Conservation (phyloP, 2,329 filamentous ascomycete species). For the Penicillium thymicola region DNA sequence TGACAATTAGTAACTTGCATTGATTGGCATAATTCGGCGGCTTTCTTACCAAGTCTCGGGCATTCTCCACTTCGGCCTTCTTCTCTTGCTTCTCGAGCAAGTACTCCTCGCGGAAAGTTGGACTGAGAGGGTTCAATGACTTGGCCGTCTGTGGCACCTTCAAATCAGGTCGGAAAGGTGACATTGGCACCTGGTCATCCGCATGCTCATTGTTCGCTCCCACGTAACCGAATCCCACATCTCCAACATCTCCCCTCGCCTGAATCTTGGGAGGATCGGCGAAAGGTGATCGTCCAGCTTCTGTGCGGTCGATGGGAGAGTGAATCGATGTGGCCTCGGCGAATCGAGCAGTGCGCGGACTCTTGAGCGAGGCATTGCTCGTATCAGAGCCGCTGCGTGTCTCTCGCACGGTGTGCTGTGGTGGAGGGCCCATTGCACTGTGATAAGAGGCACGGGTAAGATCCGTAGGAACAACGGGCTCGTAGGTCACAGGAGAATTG, state of each 20-base stretch:
- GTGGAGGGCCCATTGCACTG: conserved; percentile 29
- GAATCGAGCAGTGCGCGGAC: conserved; percentile 60
- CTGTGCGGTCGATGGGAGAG: conserved; percentile 55
- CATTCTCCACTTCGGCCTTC: conserved; percentile 80
- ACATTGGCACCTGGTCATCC: conserved; percentile 60
- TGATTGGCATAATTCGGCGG: neutral
- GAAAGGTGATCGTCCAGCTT: conserved; percentile 48
- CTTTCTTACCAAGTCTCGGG: conserved; percentile 73
- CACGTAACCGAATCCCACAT: conserved; percentile 92
- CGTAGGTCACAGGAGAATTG: conserved; percentile 30
- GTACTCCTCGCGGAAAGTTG: conserved; percentile 87
- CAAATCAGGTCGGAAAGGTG: conserved; percentile 85
- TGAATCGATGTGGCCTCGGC: conserved; percentile 63
- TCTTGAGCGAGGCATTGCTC: conserved; percentile 41
- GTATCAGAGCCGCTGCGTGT: conserved; percentile 33
- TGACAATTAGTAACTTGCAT: conserved; percentile 35
- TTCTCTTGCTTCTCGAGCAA: conserved; percentile 80
- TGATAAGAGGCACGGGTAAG: conserved; percentile 34
- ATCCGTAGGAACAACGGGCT: conserved; percentile 40
- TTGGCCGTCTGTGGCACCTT: conserved; percentile 79
- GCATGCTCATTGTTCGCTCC: conserved; percentile 53
- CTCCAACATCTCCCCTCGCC: conserved; percentile 60
- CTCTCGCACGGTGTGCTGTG: conserved; percentile 27
- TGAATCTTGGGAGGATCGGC: conserved; percentile 51
- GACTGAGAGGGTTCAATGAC: conserved; percentile 77